Conservation (phyloP, 768 basidiomycete genomes). For the Boletus vermiculosoides region DNA sequence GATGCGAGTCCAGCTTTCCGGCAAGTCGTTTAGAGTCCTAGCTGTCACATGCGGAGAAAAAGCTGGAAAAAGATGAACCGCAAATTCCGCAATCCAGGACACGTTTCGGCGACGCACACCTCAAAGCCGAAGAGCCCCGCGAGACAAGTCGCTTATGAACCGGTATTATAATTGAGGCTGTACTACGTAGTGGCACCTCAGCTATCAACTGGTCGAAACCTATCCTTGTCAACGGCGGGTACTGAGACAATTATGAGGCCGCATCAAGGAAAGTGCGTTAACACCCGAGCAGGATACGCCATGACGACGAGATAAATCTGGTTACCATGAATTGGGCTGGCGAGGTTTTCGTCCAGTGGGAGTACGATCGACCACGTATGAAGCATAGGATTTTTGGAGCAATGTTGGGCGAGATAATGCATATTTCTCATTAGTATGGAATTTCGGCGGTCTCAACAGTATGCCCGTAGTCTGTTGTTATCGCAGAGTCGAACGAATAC, state of each 20-base stretch:
- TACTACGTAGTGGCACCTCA: background rate
- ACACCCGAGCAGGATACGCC: conserved; percentile 2
- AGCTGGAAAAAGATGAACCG: conserved; percentile 12
- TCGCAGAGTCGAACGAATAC: conserved; percentile 11
- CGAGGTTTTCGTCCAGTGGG: background rate
- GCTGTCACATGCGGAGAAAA: conserved; percentile 18
- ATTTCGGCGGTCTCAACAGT: background rate
- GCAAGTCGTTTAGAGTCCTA: conserved; percentile 7
- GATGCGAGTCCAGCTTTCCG: conserved; percentile 6
- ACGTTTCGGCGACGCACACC: conserved; percentile 6
- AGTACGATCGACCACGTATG: background rate
- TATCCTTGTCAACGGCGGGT: background rate
- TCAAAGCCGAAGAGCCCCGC: background rate
- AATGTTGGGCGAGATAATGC: background rate
- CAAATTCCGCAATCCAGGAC: background rate
- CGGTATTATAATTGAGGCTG: background rate
- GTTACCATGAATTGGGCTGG: background rate
- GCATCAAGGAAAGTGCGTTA: background rate
- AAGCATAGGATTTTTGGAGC: background rate
- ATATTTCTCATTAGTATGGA: background rate
- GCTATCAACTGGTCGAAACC: background rate
- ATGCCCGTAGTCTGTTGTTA: conserved; percentile 6
- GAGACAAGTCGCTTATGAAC: background rate
- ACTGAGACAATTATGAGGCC: background rate
- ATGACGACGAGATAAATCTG: conserved; percentile 22